Percentiles rank a stretch among this genome's conserved stretches.
Conservation (phyloP, 2,329 filamentous ascomycete species). For the Pestalotiopsis sp. region DNA sequence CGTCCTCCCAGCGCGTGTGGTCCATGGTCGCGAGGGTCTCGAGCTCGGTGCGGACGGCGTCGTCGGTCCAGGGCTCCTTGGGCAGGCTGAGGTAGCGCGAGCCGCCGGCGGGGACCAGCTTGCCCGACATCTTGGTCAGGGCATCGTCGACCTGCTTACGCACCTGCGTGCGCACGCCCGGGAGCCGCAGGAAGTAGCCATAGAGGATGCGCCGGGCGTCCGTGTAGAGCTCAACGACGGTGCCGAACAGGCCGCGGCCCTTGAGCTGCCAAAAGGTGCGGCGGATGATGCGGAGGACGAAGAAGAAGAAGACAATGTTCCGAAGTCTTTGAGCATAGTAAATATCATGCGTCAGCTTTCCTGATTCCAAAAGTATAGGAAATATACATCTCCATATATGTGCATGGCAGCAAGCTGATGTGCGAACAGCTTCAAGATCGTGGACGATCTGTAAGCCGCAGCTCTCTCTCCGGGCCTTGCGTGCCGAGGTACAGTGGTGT, state of each 20-base stretch:
- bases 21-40: constrained; percentile 81
- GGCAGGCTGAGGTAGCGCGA: constrained; percentile 78
- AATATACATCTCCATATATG: background rate
- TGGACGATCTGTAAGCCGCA: background rate
- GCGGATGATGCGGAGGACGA: constrained; percentile 81
- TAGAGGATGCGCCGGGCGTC: constrained; percentile 75
- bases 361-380: background rate
- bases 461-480: background rate
- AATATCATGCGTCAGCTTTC: background rate
- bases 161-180: constrained; percentile 84
- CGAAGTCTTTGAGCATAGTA: constrained; percentile 54
- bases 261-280: constrained; percentile 82
- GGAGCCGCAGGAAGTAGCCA: constrained; percentile 81
- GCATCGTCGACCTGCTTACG: constrained; percentile 82
- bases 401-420: background rate
- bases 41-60: constrained; percentile 80
- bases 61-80: constrained; percentile 79
- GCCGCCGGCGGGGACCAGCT: constrained; percentile 76
- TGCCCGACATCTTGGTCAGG: constrained; percentile 77
- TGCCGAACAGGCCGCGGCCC: constrained; percentile 85
- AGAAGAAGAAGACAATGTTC: constrained; percentile 87
- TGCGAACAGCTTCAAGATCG: background rate
- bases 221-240: constrained; percentile 73
- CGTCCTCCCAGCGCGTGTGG: constrained; percentile 96
- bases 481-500: constrained; percentile 6